Evolutionary conservation across 2,329 filamentous ascomycete species (phyloP).

Genomic region (Penicillium sp.): DNA sequence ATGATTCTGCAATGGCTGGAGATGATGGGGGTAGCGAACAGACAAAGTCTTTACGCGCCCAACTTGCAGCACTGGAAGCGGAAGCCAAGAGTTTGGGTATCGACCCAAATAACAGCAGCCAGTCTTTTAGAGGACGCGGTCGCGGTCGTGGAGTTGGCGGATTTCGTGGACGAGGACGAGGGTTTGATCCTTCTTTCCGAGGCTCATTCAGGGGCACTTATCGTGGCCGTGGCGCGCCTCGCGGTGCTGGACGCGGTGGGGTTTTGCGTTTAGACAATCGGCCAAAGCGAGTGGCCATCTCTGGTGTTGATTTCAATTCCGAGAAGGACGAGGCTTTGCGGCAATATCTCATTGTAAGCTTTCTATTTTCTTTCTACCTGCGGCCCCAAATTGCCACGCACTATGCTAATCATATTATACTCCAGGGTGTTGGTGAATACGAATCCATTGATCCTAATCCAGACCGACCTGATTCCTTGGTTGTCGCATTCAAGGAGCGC

Average conservation of each 20-base stretch:
- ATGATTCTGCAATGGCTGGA: slow-evolving; percentile 19
- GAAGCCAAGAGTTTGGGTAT: slow-evolving; percentile 54
- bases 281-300: slow-evolving; percentile 51
- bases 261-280: slow-evolving; percentile 58
- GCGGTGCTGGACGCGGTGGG: slow-evolving; percentile 40
- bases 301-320: slow-evolving; percentile 44
- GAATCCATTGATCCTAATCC: slow-evolving; percentile 42
- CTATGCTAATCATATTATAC: slow-evolving; percentile 14
- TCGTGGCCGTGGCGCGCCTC: slow-evolving; percentile 40
- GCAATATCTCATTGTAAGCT: slow-evolving; percentile 51
- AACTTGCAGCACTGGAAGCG: slow-evolving; percentile 53
- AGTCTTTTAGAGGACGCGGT: slow-evolving; percentile 24
- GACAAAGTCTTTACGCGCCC: slow-evolving; percentile 51
- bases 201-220: slow-evolving; percentile 37
- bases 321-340: slow-evolving; percentile 54
- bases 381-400: background rate
- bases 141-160: slow-evolving; percentile 27
- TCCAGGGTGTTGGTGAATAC: slow-evolving; percentile 44
- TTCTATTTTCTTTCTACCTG: background rate
- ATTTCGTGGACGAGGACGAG: slow-evolving; percentile 41
- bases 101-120: slow-evolving; percentile 35
- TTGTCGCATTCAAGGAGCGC: slow-evolving; percentile 47
- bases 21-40: slow-evolving; percentile 42
- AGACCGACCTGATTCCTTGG: slow-evolving; percentile 35
- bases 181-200: slow-evolving; percentile 36